Base-by-base conservation (phyloP, 2,329 filamentous ascomycete genomes). In the Penicillium glabrum region DNA sequence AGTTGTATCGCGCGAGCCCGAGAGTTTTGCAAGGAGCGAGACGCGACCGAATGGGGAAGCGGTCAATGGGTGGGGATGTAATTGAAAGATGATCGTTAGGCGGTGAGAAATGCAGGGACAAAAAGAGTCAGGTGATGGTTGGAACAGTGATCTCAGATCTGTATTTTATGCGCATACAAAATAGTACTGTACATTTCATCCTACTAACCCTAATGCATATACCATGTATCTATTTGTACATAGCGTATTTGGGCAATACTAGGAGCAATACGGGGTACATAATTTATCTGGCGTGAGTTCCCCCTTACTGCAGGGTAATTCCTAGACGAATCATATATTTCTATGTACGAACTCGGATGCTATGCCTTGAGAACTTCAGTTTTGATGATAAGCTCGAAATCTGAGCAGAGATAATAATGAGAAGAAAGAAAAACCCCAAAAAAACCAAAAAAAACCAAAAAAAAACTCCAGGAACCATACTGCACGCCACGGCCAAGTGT, bases 1-100 rank as follows among this genome's bases (percentile, higher is more conserved):
- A 27, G 46, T 48, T 10, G 19, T 33, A 21, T 33, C 27, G 50
- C 50, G 50, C 50, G 50, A 52, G 44, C 26, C 49, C 57, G 54
- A 54, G 53, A 59, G 58, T 56, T 61, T 63, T 61, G 58, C 58
- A 58, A 54, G 59, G 46, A 46, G 41, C 39, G 27, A 45, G 46
- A 57, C 53, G 43, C 48, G 46, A 46, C 45, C 56, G 39, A 57
- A 61, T 24, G 9, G 13, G 46, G 50, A 52, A 27, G 50, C 50
- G 50, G 50, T 52, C 19, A 35, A 13, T 8, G 46, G 24, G 29
- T 49, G 46, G 46, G 46, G 46, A 48, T 37, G 23, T 14, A 33
- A 51, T 41, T 39, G 35, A 39, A 39, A 39, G 16, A 16, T n/a
- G 33, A 51, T 51, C n/a, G 31, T 16, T 43, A 14, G 46, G 56